A percentile compares a stretch with the other conserved stretches of the same genome.
Evolutionary conservation across 2,329 filamentous ascomycete genomes (phyloP).

Genomic region (Phoma sp.): DNA sequence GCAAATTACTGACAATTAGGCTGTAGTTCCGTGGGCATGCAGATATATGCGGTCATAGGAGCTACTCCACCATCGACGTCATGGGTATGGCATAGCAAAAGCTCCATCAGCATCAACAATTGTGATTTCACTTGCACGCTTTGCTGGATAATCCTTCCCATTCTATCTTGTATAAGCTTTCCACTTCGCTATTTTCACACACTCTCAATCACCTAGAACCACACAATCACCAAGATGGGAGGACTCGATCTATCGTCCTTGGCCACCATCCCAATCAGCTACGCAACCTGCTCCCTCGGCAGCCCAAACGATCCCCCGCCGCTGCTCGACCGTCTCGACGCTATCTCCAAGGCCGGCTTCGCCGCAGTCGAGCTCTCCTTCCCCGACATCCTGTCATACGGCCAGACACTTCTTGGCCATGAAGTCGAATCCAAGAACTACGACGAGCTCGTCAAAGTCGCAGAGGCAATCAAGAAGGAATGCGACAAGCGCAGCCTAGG

Average conservation of each 20-base stretch:
- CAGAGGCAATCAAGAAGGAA: slow-evolving; percentile 60
- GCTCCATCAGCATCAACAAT: background rate
- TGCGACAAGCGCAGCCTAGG: slow-evolving; percentile 62
- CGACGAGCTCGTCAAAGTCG: slow-evolving; percentile 62
- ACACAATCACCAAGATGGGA: slow-evolving; percentile 34
- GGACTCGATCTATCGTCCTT: slow-evolving; percentile 44
- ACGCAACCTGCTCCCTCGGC: slow-evolving; percentile 64
- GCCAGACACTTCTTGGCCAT: slow-evolving; percentile 57
- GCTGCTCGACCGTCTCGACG: slow-evolving; percentile 65
- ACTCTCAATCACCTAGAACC: background rate
- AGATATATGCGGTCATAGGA: slow-evolving; percentile 17
- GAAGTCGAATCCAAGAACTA: slow-evolving; percentile 66
- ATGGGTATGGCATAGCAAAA: slow-evolving; percentile 27
- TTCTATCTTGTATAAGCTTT: background rate
- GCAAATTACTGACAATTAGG: background rate
- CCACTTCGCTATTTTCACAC: background rate
- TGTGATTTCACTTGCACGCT: background rate
- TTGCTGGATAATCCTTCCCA: background rate
- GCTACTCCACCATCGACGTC: slow-evolving; percentile 34
- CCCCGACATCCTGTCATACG: slow-evolving; percentile 72
- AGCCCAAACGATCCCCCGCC: slow-evolving; percentile 51
- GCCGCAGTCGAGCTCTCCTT: slow-evolving; percentile 75
- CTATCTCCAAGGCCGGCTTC: slow-evolving; percentile 71
- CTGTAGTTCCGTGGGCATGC: background rate
- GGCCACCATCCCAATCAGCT: slow-evolving; percentile 57